These are phyloP conservation scores for Gaultheria prostrata DNA, from an alignment of 148 eudicot genomes.

Conservation along the genomic window DNA sequence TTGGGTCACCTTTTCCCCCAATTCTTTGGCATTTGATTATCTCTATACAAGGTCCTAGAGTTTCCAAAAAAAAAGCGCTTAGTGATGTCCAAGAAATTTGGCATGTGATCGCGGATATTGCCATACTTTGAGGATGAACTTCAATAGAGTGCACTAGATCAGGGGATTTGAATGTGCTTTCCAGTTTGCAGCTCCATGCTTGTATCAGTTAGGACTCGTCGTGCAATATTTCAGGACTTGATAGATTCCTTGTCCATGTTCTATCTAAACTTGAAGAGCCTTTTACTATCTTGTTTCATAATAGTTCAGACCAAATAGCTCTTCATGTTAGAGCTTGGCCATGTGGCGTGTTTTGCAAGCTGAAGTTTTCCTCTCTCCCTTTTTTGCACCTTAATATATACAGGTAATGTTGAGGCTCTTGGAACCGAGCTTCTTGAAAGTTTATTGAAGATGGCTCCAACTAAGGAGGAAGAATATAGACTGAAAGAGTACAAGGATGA, in stretches of 20 bases:
- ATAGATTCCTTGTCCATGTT: not conserved
- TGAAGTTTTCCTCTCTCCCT: not conserved
- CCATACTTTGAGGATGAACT: not conserved
- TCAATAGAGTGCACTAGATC: not conserved
- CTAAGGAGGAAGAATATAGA: slow-evolving; percentile 88
- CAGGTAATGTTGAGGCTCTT: slow-evolving; percentile 84
- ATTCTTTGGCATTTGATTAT: not conserved
- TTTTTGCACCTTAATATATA: slow-evolving; percentile 9
- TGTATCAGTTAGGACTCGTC: not conserved
- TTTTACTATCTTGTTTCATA: not conserved
- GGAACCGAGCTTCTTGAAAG: slow-evolving; percentile 91
- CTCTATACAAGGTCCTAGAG: not conserved
- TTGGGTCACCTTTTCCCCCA: not conserved
- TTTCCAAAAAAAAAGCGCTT: not conserved
- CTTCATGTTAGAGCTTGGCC: not conserved
- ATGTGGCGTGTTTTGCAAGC: slow-evolving; percentile 4
- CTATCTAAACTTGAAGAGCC: not conserved
- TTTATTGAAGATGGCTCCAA: slow-evolving; percentile 90
- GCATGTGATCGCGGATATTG: not conserved
- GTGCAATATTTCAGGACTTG: not conserved
- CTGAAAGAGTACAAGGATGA: slow-evolving; percentile 81
- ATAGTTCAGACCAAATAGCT: not conserved
- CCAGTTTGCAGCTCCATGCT: not conserved
- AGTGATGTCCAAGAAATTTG: not conserved
- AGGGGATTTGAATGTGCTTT: slow-evolving; percentile 3